Base-by-base conservation (phyloP, 306 rosid genomes). In the Fagus sylvatica region DNA sequence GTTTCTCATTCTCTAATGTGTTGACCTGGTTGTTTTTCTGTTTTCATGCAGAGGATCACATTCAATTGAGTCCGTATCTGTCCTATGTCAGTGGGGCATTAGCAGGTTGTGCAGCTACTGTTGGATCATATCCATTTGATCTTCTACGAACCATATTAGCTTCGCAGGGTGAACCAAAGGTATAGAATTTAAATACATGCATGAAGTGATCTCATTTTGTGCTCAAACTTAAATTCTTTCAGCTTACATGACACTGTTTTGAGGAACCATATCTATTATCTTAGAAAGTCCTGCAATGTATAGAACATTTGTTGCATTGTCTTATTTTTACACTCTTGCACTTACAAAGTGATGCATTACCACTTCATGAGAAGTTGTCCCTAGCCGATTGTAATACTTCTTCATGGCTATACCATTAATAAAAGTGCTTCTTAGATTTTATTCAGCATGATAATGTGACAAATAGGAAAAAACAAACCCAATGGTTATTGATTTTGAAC, bases 81-180 rank as follows among this genome's bases (percentile, higher is more conserved):
- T 92, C 98, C 39, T 95, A 92, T 80, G 78, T 92, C 74, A 92
- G 98, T 42, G 98, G 98, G 32, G 95, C 97, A 33, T 46, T 92
- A 79, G 98, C 98, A 30, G 98, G 98, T 16, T 89, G 95, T 85
- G 97, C 97, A 11, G 98, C 98, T 79, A 95, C 98, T 28, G 78
- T 95, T 11, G 98, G 98, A 65, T 92, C 98, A 36, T 95, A 95
- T 77, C 98, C 98, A 19, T 92, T 95, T 85, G 98, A 95, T 91
- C 97, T 95, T 80, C 79, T 95, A 51, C 88, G 98, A 57, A 95
- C 98, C 62, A 87, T 95, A 88, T 79, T 95, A 86, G 98, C 98
- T 80, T 95, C 98, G 72, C 98, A 95, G 56, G 98, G 98, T 33
- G 98, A 95, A 83, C 98, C 97, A 28, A 95, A 95, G 97, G 98